These are phyloP conservation scores for Trichophyton schoenleinii DNA, from an alignment of 2,329 filamentous ascomycete species.

Conservation along the genomic window DNA sequence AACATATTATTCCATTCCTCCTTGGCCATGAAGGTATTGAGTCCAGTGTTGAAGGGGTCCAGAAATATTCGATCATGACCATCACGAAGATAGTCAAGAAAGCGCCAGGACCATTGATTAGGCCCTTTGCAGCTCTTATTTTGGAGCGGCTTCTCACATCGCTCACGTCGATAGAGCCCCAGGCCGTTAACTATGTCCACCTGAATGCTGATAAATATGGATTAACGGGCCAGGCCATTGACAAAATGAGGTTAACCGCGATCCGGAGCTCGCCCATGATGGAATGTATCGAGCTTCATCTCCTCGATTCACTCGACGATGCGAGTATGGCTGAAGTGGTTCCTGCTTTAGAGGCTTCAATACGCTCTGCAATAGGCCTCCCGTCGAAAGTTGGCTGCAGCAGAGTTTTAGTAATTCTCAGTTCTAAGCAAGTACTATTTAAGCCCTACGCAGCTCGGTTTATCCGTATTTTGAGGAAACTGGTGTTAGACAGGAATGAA, in stretches of 20 bases:
- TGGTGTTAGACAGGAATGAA: constrained; percentile 82
- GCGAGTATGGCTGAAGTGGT: constrained; percentile 63
- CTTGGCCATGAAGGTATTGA: constrained; percentile 81
- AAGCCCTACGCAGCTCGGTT: constrained; percentile 63
- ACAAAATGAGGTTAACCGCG: constrained; percentile 68
- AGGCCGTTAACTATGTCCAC: constrained; percentile 84
- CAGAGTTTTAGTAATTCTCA: constrained; percentile 70
- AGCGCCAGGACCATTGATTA: constrained; percentile 59
- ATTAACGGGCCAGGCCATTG: constrained; percentile 75
- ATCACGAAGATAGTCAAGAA: constrained; percentile 84
- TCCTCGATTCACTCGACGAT: constrained; percentile 67
- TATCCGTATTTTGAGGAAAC: constrained; percentile 63
- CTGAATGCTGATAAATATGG: constrained; percentile 75
- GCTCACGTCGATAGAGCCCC: constrained; percentile 76
- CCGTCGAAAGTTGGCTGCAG: constrained; percentile 89
- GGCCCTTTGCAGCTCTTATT: constrained; percentile 69
- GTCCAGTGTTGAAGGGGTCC: constrained; percentile 76
- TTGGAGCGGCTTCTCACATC: constrained; percentile 69
- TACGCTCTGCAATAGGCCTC: constrained; percentile 78
- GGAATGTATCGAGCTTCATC: constrained; percentile 75
- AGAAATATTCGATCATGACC: constrained; percentile 67
- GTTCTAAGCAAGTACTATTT: constrained; percentile 64
- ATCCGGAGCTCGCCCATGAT: constrained; percentile 81
- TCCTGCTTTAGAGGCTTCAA: constrained; percentile 59
- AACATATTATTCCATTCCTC: constrained; percentile 78